Base-by-base conservation (phyloP, 2,329 filamentous ascomycete genomes). In the Penicillium sp. region DNA sequence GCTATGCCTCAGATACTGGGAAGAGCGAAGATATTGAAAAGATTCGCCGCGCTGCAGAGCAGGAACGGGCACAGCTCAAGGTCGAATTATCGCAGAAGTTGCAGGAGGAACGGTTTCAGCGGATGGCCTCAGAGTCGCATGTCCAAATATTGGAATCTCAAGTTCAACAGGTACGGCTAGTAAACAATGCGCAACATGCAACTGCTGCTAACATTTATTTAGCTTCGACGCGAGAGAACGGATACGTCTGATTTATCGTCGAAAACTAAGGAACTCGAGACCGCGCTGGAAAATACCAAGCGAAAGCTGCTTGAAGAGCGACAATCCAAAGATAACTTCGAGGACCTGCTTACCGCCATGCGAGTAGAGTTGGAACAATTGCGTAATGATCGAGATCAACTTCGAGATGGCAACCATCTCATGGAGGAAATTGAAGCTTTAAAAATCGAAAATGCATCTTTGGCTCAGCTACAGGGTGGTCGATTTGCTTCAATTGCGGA, bases 291-390 rank as follows among this genome's bases (percentile, higher is more conserved):
- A 63, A 91, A 95, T 67, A 83, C 93, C 45, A 86, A 88, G 60
- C 86, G 92, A 64, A 88, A 90, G 63, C 80, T 99, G 42, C 81
- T 84, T 0, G 91, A 97, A 69, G 94, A 99, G 75, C 84, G 89
- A 53, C 84, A 90, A 71, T 86, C 89, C 65, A 97, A 96, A 73
- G 87, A 90, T 68, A 97, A 95, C 71, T 95, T 97, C 66, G 91
- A 97, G 75, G 92, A 97, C 71, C 82, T 99, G 41, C 81, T 97
- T 42, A 85, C 87, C 7, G 93, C 90, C 5, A 86, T 97, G 64
- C 88, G 89, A 64, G 84, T 86, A 25, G 91, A 99, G 70, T 80
- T 97, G 14, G 84, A 92, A 66, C 88, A 86, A 62, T 85, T 91
- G 50, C 84, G 89, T 57, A 92, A 94, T 63, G 92, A 99, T 75